A percentile compares a stretch with the other conserved stretches of the same genome.
phyloP scores from a whole-genome alignment of 495 filamentous ascomycete species.

The Tuber magnatum region DNA sequence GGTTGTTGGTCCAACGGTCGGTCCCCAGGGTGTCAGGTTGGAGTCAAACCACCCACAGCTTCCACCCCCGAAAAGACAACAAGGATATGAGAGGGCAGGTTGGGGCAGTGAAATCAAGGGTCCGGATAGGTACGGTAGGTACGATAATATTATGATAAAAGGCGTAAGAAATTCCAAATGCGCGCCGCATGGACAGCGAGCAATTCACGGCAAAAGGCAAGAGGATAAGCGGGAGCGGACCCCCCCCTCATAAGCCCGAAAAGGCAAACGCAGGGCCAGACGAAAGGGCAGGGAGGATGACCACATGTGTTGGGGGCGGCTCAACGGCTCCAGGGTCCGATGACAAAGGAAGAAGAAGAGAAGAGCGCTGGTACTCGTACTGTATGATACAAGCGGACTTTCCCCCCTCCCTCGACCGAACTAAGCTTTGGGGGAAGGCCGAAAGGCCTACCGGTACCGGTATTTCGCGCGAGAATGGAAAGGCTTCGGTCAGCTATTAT shows the following conservation, averaged over 20 bases:
- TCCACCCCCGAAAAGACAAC: neutral
- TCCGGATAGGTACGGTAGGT: neutral
- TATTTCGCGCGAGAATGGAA: neutral
- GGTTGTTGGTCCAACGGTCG: neutral
- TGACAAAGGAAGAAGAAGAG: neutral
- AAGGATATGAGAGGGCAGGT: neutral
- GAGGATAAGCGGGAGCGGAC: neutral
- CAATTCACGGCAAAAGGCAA: neutral
- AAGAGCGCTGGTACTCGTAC: neutral
- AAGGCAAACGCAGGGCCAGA: slow-evolving; percentile 1
- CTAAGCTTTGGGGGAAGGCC: neutral
- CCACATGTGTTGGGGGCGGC: neutral
- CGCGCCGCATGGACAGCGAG: neutral
- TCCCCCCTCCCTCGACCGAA: neutral
- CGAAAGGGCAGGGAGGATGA: neutral
- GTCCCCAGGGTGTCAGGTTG: neutral
- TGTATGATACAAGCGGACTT: neutral
- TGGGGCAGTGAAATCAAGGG: neutral
- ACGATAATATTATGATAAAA: neutral
- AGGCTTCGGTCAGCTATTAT: neutral
- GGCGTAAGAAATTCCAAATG: neutral
- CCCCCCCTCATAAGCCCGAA: neutral
- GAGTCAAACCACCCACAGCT: neutral
- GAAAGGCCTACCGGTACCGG: too few species aligned
- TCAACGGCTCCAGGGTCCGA: neutral